Percentiles rank a stretch among this genome's conserved stretches.
Conservation (phyloP, 2,329 filamentous ascomycete species). For the Fusarium gaditjirri region DNA sequence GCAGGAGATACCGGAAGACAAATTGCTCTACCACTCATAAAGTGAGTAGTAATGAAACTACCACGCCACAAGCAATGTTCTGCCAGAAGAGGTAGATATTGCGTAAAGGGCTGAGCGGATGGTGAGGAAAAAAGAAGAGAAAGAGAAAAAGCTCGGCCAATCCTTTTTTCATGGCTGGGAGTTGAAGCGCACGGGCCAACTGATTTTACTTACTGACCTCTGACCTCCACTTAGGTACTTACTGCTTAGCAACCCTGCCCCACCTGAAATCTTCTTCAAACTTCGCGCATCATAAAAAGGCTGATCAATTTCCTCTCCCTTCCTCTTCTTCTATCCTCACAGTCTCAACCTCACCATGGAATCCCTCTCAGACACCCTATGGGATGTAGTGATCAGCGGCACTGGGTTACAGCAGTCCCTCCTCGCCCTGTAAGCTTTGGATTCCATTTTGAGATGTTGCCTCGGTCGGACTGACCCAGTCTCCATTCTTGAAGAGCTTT, state of each 20-base stretch:
- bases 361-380: constrained; percentile 76
- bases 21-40: constrained; percentile 70
- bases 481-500: constrained; percentile 73
- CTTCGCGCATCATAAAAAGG: constrained; percentile 24
- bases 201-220: neutral
- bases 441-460: constrained; percentile 46
- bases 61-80: constrained; percentile 48
- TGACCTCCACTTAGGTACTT: neutral
- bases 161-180: constrained; percentile 16
- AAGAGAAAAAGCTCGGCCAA: constrained; percentile 42
- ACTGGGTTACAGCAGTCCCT: constrained; percentile 83
- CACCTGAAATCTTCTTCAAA: constrained; percentile 39
- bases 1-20: constrained; percentile 87
- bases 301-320: constrained; percentile 18
- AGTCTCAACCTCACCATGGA: constrained; percentile 67
- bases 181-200: constrained; percentile 41
- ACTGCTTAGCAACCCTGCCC: constrained; percentile 32
- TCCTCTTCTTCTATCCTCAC: constrained; percentile 16
- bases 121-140: constrained; percentile 40
- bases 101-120: constrained; percentile 48
- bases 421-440: constrained; percentile 75
- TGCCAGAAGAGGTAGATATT: constrained; percentile 44
- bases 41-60: constrained; percentile 64
- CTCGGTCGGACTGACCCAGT: constrained; percentile 49
- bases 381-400: constrained; percentile 83